phyloP scores from a whole-genome alignment of 768 basidiomycete genomes.

The Suillus variegatus region DNA sequence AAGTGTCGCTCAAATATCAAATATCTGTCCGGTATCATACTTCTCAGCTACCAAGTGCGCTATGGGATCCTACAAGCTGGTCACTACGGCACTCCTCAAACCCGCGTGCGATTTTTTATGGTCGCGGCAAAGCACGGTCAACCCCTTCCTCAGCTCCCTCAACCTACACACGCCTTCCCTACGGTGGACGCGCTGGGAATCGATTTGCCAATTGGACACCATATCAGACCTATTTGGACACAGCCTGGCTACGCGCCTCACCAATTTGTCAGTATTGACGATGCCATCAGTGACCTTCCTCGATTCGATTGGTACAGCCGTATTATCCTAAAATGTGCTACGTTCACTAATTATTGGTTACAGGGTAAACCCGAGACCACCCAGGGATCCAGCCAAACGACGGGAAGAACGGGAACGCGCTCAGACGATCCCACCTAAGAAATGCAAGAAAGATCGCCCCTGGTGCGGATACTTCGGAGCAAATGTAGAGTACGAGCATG shows the following conservation, averaged over 20 bases:
- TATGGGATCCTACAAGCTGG: conserved; percentile 47
- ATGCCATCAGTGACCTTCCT: conserved; percentile 74
- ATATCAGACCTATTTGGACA: conserved; percentile 46
- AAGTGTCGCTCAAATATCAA: conserved; percentile 13
- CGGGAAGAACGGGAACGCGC: conserved; percentile 22
- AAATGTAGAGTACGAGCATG: conserved; percentile 32
- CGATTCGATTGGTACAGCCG: conserved; percentile 68
- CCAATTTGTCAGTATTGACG: conserved; percentile 59
- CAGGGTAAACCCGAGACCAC: conserved; percentile 27
- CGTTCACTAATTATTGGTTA: background rate
- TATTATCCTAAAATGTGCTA: background rate
- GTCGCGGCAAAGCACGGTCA: conserved; percentile 41
- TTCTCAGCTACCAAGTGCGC: conserved; percentile 43
- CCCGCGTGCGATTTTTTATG: conserved; percentile 49
- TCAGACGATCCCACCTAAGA: conserved; percentile 31
- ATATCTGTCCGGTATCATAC: background rate
- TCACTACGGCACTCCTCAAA: conserved; percentile 50
- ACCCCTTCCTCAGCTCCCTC: conserved; percentile 40
- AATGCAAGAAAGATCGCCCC: conserved; percentile 37
- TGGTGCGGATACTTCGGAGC: conserved; percentile 35
- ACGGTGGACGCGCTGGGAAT: conserved; percentile 47
- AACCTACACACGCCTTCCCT: conserved; percentile 46
- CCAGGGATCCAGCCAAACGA: conserved; percentile 8
- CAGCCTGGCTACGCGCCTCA: conserved; percentile 55
- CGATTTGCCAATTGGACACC: conserved; percentile 43